These are phyloP conservation scores for Leishmania amazonensis DNA, from an alignment of 208 protist genomes.

Conservation along the genomic window DNA sequence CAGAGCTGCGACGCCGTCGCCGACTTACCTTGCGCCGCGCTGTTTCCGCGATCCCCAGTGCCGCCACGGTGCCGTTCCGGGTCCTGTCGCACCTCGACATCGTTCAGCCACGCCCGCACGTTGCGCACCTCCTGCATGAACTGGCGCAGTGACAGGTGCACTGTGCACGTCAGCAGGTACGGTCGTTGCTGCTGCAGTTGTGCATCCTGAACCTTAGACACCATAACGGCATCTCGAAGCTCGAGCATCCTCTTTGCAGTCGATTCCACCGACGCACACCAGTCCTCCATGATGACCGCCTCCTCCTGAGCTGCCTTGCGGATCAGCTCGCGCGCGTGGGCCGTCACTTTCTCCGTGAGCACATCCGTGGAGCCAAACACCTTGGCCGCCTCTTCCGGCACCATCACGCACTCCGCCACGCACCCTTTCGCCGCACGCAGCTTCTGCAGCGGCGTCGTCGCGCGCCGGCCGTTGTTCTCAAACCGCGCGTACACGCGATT, in stretches of 20 bases:
- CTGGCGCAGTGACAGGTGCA: conserved; percentile 58
- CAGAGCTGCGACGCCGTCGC: conserved; percentile 1
- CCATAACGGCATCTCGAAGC: conserved; percentile 48
- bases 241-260: conserved; percentile 45
- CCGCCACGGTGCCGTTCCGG: neutral
- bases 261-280: conserved; percentile 43
- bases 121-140: conserved; percentile 75
- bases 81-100: conserved; percentile 18
- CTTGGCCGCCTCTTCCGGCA: conserved; percentile 55
- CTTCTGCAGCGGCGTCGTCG: conserved; percentile 63
- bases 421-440: conserved; percentile 67
- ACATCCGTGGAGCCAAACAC: conserved; percentile 53
- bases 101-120: conserved; percentile 53
- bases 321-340: conserved; percentile 40
- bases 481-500: conserved; percentile 51
- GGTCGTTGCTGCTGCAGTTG: conserved; percentile 10
- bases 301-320: conserved; percentile 30
- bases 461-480: conserved; percentile 67
- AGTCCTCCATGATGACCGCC: conserved; percentile 34
- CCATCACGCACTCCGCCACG: conserved; percentile 57
- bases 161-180: conserved; percentile 55
- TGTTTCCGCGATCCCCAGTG: neutral
- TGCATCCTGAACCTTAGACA: conserved; percentile 24
- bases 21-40: neutral
- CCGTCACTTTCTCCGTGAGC: conserved; percentile 43